A percentile compares a stretch with the other conserved stretches of the same genome.
These are phyloP conservation scores for Recurvomyces mirabilis DNA, from an alignment of 495 filamentous ascomycete genomes.

Conservation along the genomic window DNA sequence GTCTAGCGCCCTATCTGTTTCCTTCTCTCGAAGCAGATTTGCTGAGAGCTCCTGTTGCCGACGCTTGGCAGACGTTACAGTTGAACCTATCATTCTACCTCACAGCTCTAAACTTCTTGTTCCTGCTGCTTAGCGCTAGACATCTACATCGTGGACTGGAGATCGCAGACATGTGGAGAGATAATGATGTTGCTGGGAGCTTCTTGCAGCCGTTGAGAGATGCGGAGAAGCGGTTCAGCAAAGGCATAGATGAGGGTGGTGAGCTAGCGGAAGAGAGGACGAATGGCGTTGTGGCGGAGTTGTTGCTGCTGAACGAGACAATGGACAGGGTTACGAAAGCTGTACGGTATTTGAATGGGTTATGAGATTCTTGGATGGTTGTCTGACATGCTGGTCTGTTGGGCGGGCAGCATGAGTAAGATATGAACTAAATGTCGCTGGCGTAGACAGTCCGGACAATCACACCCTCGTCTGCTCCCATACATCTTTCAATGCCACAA, in stretches of 20 bases:
- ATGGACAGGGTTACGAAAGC: conserved; percentile 15
- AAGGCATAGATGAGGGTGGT: conserved; percentile 24
- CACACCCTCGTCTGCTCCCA: conserved; percentile 10
- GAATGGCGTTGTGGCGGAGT: conserved; percentile 11
- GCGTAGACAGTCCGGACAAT: too few relatives aligned
- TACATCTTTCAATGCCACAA: conserved; percentile 5
- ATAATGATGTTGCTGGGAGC: conserved; percentile 25
- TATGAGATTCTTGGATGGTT: neutral
- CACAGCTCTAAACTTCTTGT: conserved; percentile 43
- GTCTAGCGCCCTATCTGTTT: conserved; percentile 40
- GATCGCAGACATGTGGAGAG: conserved; percentile 38
- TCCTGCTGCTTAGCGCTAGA: conserved; percentile 38
- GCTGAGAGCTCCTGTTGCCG: conserved; percentile 23
- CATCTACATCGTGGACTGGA: conserved; percentile 38
- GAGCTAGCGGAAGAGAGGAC: conserved; percentile 21
- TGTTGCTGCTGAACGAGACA: conserved; percentile 19
- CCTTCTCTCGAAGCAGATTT: conserved; percentile 29
- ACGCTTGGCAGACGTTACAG: conserved; percentile 33
- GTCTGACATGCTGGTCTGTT: neutral
- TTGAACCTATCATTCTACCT: conserved; percentile 37
- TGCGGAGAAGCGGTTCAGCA: conserved; percentile 34
- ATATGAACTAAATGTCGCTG: too few relatives aligned
- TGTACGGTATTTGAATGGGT: conserved; percentile 16
- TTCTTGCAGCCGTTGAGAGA: conserved; percentile 43
- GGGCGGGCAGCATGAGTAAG: neutral